Percentiles rank a stretch among this genome's conserved stretches.
These are phyloP conservation scores for Trichocladium uniseriatum DNA, from an alignment of 495 filamentous ascomycete species.

Conservation along the genomic window DNA sequence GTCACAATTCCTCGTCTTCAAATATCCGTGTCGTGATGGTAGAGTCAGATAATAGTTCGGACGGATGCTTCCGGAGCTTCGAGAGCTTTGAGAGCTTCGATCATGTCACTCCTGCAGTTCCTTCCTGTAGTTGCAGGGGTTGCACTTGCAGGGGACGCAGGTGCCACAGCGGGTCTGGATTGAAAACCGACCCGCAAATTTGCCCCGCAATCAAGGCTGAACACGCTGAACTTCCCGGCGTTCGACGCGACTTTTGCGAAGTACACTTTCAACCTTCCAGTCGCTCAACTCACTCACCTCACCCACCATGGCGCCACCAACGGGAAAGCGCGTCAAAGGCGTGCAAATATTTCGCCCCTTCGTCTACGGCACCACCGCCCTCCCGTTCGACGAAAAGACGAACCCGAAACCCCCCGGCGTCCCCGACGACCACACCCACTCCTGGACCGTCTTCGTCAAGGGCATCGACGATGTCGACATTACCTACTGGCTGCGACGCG, in stretches of 20 bases:
- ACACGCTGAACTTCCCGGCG: background rate
- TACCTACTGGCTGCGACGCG: slow-evolving; percentile 91
- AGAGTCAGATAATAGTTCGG: too few species aligned
- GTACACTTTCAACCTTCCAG: background rate
- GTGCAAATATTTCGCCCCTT: slow-evolving; percentile 70
- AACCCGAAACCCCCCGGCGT: slow-evolving; percentile 53
- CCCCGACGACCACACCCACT: slow-evolving; percentile 84
- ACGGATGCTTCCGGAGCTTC: too few species aligned
- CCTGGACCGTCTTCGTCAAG: slow-evolving; percentile 88
- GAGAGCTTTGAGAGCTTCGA: too few species aligned
- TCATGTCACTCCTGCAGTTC: too few species aligned
- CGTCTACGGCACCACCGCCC: slow-evolving; percentile 71
- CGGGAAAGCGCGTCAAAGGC: slow-evolving; percentile 55
- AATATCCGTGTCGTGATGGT: too few species aligned
- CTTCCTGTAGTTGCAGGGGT: slow-evolving; percentile 10
- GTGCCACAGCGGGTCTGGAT: background rate
- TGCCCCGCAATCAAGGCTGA: slow-evolving; percentile 22
- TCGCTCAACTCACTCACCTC: background rate
- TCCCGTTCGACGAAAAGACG: slow-evolving; percentile 53
- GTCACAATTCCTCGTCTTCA: too few species aligned
- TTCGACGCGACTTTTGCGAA: background rate
- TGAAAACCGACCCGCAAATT: background rate
- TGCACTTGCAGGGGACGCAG: background rate
- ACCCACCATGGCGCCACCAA: slow-evolving; percentile 41
- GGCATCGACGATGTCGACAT: slow-evolving; percentile 78